phyloP scores from a whole-genome alignment of 1,284 basidiomycete species.

The Agaricales sp. region DNA sequence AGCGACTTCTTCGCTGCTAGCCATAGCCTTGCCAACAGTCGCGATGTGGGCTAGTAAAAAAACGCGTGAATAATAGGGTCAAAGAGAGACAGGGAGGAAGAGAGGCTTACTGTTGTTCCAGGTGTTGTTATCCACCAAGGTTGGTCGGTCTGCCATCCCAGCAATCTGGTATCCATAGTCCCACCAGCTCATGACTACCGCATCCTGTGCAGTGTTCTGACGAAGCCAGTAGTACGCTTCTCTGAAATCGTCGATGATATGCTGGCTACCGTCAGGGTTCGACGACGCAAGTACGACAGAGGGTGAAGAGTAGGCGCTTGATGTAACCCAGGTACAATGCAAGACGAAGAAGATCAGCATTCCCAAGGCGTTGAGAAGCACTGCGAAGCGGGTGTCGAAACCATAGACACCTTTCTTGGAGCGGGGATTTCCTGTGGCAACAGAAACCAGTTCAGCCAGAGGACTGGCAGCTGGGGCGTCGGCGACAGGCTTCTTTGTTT shows the following conservation, averaged over 20 bases:
- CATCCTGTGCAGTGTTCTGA: slow-evolving; percentile 87
- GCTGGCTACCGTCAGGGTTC: slow-evolving; percentile 78
- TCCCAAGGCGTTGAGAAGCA: slow-evolving; percentile 69
- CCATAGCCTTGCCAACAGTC: slow-evolving; percentile 97
- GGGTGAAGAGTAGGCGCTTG: slow-evolving; percentile 93
- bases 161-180: slow-evolving; percentile 99
- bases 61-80: slow-evolving; percentile 9
- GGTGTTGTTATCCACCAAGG: slow-evolving; percentile 98
- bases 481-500: slow-evolving; percentile 44
- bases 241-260: slow-evolving; percentile 99
- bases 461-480: slow-evolving; percentile 17
- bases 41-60: slow-evolving; percentile 73
- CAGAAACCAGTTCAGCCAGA: slow-evolving; percentile 33
- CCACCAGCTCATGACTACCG: slow-evolving; percentile 99
- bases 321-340: slow-evolving; percentile 97
- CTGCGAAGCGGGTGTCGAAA: slow-evolving; percentile 72
- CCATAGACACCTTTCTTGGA: slow-evolving; percentile 69
- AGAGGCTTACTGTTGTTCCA: slow-evolving; percentile 93
- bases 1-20: slow-evolving; percentile 86
- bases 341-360: slow-evolving; percentile 86
- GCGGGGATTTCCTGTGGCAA: slow-evolving; percentile 21
- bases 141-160: slow-evolving; percentile 97
- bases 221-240: slow-evolving; percentile 99
- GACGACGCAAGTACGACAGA: slow-evolving; percentile 89
- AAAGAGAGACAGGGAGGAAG: slow-evolving; percentile 2